phyloP scores from a whole-genome alignment of 306 rosid genomes.

The Biancaea sappan region DNA sequence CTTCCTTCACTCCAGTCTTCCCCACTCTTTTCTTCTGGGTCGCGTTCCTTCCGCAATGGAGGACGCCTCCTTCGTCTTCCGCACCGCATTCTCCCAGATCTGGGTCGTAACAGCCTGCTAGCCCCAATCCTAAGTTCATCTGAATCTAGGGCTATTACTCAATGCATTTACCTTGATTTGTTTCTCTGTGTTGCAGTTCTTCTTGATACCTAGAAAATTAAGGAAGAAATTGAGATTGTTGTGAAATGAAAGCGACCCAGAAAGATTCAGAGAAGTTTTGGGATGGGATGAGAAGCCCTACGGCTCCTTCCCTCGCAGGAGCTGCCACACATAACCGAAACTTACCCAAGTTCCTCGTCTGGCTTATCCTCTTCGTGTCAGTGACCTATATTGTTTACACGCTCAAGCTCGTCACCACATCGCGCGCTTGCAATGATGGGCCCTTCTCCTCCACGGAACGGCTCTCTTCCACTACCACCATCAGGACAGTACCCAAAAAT shows the following conservation, averaged over 20 bases:
- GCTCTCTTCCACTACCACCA: constrained; percentile 21
- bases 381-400: constrained; percentile 72
- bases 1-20: background rate
- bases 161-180: constrained; percentile 8
- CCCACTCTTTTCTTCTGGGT: background rate
- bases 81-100: constrained; percentile 17
- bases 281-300: constrained; percentile 60
- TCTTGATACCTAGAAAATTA: background rate
- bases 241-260: constrained; percentile 58
- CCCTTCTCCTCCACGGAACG: constrained; percentile 44
- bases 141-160: background rate
- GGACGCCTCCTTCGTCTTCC: constrained; percentile 8
- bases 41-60: constrained; percentile 1
- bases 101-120: background rate
- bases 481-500: background rate
- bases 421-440: constrained; percentile 54
- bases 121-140: background rate
- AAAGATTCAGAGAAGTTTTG: constrained; percentile 68
- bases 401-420: constrained; percentile 62
- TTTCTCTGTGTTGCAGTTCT: background rate
- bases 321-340: constrained; percentile 41
- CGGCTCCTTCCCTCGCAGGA: constrained; percentile 36
- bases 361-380: constrained; percentile 72
- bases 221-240: background rate
- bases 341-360: constrained; percentile 60